Evolutionary conservation across 176 grass and related monocot species (phyloP), one percentile per base, ranked within the genome.

Genomic region (Thinopyrum elongatum): DNA sequence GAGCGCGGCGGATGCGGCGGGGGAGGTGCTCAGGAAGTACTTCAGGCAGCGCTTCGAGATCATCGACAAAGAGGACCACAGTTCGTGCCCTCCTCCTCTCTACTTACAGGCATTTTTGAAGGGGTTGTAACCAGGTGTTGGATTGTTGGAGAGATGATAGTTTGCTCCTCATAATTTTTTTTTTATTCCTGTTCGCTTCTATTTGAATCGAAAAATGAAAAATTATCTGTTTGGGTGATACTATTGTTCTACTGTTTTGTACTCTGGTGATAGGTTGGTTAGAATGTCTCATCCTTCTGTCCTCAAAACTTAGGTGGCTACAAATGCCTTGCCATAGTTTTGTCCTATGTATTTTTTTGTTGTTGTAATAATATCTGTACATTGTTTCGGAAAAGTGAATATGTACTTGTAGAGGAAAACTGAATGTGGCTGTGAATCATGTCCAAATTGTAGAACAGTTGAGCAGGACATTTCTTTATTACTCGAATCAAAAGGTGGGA

Each of bases 21-120:
- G 96, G 0, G 84, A 90, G 83, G 91, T 98, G 12, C 84, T 95
- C 57, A 74, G 90, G 65, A 98, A 98, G 81, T 98, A 98, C 25
- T 98, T 98, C 47, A 91, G 91, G 67, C 88, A 89, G 86, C 83
- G 80, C 25, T 84, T 95, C 10, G 91, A 93, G 74, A 94, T 98
- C 69, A 89, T 98, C 68, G 93, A 98, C 81, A 95, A 98, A 78
- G 86, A 90, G 53, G 95, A 98, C 72, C 88, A 92, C 31, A 95
- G 95, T 98, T 65, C n/a, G 80, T 79, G 27, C 80, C 3, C 66
- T 76, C 19, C 6, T 74, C 62, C 16, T 41, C 59, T 80, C 25
- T 47, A 4, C 44, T 66, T 12, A 14, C 30, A 16, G 51, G 3
- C 34, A 58, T 47, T 46, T 66, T 9, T 61, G 19, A 44, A 62